phyloP scores from a whole-genome alignment of 1,139 yeast genomes.

The Saccharomycopsis hybrid region DNA sequence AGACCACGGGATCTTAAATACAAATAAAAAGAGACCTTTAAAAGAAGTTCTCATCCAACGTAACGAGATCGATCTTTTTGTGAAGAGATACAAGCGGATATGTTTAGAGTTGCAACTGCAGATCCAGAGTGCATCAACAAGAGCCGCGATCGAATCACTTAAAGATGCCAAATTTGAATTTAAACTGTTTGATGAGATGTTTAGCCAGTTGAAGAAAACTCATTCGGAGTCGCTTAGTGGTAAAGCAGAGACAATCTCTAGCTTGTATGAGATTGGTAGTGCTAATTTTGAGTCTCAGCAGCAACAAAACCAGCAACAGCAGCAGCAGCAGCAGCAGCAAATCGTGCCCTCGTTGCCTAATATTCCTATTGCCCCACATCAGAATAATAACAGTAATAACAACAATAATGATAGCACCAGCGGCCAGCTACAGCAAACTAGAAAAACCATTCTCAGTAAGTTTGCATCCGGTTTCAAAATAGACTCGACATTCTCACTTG shows the following conservation, averaged over 20 bases:
- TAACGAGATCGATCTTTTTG: constrained; percentile 57
- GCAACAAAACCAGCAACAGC: no score
- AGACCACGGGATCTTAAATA: constrained; percentile 26
- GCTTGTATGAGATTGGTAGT: background rate
- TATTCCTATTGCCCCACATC: background rate
- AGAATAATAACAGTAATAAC: no score
- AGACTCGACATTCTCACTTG: constrained; percentile 45
- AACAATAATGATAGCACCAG: constrained; percentile 22
- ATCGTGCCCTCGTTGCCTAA: background rate
- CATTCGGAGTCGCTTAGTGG: constrained; percentile 14
- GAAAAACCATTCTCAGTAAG: constrained; percentile 37
- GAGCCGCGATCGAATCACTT: background rate
- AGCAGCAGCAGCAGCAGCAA: background rate
- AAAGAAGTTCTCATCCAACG: constrained; percentile 48
- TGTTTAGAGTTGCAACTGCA: constrained; percentile 23
- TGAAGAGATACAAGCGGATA: constrained; percentile 40
- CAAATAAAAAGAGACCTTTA: constrained; percentile 32
- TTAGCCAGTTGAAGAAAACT: constrained; percentile 30
- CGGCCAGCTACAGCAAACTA: background rate
- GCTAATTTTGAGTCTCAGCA: background rate
- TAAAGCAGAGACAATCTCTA: background rate
- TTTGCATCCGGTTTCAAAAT: constrained; percentile 45
- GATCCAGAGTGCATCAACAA: constrained; percentile 28
- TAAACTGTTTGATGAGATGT: constrained; percentile 38
- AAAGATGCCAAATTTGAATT: constrained; percentile 27